Percentiles rank a stretch among this genome's conserved stretches.
Conservation (phyloP, 2,329 filamentous ascomycete genomes). For the Sphaerulina vaccinii region DNA sequence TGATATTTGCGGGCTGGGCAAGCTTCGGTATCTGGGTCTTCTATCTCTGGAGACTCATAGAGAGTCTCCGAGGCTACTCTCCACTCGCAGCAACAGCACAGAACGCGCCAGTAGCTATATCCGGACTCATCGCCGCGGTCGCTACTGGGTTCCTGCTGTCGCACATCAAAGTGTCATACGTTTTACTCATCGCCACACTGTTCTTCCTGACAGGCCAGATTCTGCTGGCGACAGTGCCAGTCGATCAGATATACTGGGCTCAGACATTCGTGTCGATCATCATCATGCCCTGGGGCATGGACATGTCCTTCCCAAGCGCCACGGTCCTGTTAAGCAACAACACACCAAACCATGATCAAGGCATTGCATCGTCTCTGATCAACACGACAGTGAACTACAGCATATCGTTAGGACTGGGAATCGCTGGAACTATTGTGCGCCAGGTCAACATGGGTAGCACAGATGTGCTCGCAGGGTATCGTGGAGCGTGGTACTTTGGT, state of each 20-base stretch:
- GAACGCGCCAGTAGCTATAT: conserved; percentile 35
- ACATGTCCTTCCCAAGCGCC: conserved; percentile 34
- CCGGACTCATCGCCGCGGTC: conserved; percentile 37
- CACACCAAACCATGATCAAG: conserved; percentile 33
- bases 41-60: conserved; percentile 38
- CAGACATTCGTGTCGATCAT: conserved; percentile 39
- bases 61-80: conserved; percentile 32
- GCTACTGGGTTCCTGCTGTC: conserved; percentile 40
- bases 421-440: conserved; percentile 28
- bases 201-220: conserved; percentile 38
- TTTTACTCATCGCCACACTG: conserved; percentile 32
- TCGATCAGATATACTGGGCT: conserved; percentile 39
- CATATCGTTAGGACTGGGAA: conserved; percentile 28
- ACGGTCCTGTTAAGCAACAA: conserved; percentile 34
- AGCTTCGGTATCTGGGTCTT: conserved; percentile 39
- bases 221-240: conserved; percentile 35
- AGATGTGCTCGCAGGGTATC: conserved; percentile 22
- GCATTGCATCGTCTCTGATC: conserved; percentile 30
- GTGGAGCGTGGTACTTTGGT: conserved; percentile 30
- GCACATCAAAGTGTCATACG: conserved; percentile 37
- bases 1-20: conserved; percentile 33
- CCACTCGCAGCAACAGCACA: conserved; percentile 37
- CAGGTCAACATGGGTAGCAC: not conserved
- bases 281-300: conserved; percentile 39
- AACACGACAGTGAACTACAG: conserved; percentile 32